Conservation (phyloP, 371 early-diverging fungal genomes). For the Basidiobolus heterosporus region DNA sequence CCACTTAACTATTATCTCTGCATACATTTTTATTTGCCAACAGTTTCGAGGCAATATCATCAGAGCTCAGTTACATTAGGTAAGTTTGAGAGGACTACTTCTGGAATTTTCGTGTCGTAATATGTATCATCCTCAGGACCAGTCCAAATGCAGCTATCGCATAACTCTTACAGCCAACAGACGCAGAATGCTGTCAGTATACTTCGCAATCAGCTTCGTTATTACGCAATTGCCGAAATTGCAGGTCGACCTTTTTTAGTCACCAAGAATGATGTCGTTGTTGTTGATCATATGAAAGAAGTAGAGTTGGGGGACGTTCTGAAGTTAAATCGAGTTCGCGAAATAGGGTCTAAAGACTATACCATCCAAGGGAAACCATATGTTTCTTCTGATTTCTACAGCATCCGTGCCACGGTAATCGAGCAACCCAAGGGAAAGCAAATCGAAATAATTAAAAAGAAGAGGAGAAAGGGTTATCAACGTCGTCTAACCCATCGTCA, state of each 20-base stretch:
- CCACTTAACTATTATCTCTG: too few relatives aligned
- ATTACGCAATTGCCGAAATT: constrained; percentile 80
- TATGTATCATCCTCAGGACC: too few relatives aligned
- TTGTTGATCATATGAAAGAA: constrained; percentile 62
- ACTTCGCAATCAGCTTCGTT: constrained; percentile 35
- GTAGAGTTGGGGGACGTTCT: constrained; percentile 77
- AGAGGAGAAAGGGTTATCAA: constrained; percentile 75
- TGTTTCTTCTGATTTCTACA: constrained; percentile 46
- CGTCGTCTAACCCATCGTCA: constrained; percentile 54
- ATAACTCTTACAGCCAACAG: too few relatives aligned
- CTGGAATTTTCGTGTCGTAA: too few relatives aligned
- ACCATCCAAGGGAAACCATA: constrained; percentile 76
- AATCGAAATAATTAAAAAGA: constrained; percentile 63
- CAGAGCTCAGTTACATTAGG: too few relatives aligned
- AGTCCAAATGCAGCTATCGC: too few relatives aligned
- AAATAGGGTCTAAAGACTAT: constrained; percentile 73
- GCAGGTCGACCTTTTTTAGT: constrained; percentile 76
- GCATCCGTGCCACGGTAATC: constrained; percentile 70
- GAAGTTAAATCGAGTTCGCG: constrained; percentile 67
- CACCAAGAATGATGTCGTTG: constrained; percentile 70
- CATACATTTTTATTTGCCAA: too few relatives aligned
- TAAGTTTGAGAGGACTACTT: too few relatives aligned
- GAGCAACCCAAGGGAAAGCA: constrained; percentile 76
- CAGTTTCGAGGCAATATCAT: too few relatives aligned
- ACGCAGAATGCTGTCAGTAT: constrained; percentile 4